phyloP scores from a whole-genome alignment of 108 stramenopile genomes.

The Fragilaria crotonensis region DNA sequence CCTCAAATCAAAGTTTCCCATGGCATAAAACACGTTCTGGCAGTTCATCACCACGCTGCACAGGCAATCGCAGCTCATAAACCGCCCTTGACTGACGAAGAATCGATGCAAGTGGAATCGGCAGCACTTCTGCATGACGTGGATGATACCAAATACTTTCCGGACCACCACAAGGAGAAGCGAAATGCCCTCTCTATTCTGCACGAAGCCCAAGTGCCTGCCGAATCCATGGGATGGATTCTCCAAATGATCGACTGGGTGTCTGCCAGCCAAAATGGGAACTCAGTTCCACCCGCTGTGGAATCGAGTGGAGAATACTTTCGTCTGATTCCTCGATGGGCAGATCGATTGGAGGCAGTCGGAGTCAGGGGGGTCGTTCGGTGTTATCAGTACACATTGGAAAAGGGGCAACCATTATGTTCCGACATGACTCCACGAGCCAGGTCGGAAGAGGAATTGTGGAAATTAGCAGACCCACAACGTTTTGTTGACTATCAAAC shows the following conservation, averaged over 20 bases:
- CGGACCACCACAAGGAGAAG: slow-evolving; percentile 13
- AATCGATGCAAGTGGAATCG: slow-evolving; percentile 33
- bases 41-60: slow-evolving; percentile 36
- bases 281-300: slow-evolving; percentile 33
- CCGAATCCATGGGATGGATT: slow-evolving; percentile 7
- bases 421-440: slow-evolving; percentile 35
- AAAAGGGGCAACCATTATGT: slow-evolving; percentile 27
- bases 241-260: slow-evolving; percentile 55
- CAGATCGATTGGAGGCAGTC: slow-evolving; percentile 68
- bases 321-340: slow-evolving; percentile 55
- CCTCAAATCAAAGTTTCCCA: slow-evolving; percentile 51
- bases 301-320: slow-evolving; percentile 20
- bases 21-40: slow-evolving; percentile 40
- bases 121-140: slow-evolving; percentile 65
- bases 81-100: slow-evolving; percentile 7
- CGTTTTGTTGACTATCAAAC: slow-evolving; percentile 43
- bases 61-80: slow-evolving; percentile 25
- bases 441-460: slow-evolving; percentile 38
- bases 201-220: slow-evolving; percentile 14
- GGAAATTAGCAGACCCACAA: slow-evolving; percentile 36
- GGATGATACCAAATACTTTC: slow-evolving; percentile 69
- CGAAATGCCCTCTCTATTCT: slow-evolving; percentile 35
- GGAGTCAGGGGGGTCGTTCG: slow-evolving; percentile 55
- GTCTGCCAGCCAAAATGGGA: slow-evolving; percentile 53
- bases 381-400: slow-evolving; percentile 62